These are phyloP conservation scores for Leptodontidium sp. DNA, from an alignment of 2,329 filamentous ascomycete species.

Conservation along the genomic window DNA sequence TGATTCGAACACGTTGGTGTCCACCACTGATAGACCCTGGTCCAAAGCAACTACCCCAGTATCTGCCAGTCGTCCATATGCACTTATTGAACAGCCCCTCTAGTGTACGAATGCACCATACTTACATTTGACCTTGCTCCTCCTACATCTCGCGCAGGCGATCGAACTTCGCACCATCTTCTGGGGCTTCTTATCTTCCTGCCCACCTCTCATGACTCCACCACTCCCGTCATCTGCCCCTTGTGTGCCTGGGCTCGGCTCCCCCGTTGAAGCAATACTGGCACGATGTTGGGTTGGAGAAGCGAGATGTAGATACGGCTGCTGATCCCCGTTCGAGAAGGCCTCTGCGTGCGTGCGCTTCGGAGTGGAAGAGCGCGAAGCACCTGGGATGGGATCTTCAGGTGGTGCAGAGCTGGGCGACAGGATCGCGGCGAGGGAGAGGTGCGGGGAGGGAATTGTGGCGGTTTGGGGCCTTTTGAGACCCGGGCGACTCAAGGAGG, in stretches of 20 bases:
- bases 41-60: neutral
- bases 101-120: conserved; percentile 7
- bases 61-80: neutral
- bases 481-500: conserved; percentile 34
- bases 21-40: neutral
- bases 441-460: conserved; percentile 48
- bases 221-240: conserved; percentile 42
- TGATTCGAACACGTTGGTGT: neutral
- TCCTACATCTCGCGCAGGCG: conserved; percentile 77
- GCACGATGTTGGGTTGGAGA: conserved; percentile 42
- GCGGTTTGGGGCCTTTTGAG: conserved; percentile 43
- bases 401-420: conserved; percentile 44
- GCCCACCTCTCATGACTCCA: conserved; percentile 46
- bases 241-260: conserved; percentile 36
- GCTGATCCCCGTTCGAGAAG: conserved; percentile 40
- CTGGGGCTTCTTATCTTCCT: conserved; percentile 53
- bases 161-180: conserved; percentile 78
- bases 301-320: conserved; percentile 43
- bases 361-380: conserved; percentile 42
- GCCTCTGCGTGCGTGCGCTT: conserved; percentile 47
- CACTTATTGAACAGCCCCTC: neutral
- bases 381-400: conserved; percentile 36
- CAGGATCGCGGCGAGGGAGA: conserved; percentile 48
- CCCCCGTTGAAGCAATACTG: conserved; percentile 40
- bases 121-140: conserved; percentile 87